Base-by-base conservation (phyloP, 768 basidiomycete genomes). In the Crassisporium funariophilum region DNA sequence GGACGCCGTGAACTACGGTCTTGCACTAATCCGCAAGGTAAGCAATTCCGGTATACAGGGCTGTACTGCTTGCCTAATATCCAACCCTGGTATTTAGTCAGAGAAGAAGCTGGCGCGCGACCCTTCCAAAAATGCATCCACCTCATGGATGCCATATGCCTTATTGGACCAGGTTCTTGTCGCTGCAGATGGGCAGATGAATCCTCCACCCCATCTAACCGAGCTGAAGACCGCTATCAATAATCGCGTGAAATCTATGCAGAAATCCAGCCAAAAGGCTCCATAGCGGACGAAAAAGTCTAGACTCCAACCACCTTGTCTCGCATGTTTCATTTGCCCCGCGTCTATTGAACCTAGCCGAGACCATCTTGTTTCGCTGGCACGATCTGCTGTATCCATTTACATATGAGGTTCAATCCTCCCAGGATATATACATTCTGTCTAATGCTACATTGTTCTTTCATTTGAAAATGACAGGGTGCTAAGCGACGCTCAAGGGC, bases 141-240 rank as follows among this genome's bases (percentile, higher is more conserved):
- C 77, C 43, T 86, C 86, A 4, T 92, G 89, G 86, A 70, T 92
- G 29, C 91, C 91, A 11, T 93, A 93, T 59, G 80, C 82, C 39
- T 75, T 93, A 44, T 79, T 94, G 52, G 91, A 94, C 65, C 86
- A 91, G 65, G 85, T 93, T 25, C 73, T 93, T 21, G 74, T 75
- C 17, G 83, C 84, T 11, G 81, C 84, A 8, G 75, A 77, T 48
- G 67, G 75, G 6, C 76, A 79, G 56, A 71, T 74, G 25, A 73
- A 74, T 27, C 61, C 81, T 41, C 76, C 80, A 16, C 47, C 75
- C 10, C 73, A 72, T 34, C 71, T 83, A 37, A 63, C 72, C 23
- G 75, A 78, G 50, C 66, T 91, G 48, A 77, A 80, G 49, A 70
- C 70, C 31, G 81, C 86, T 47, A 69, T 90, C 44, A 75, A 75